A percentile compares a stretch with the other conserved stretches of the same genome.
Conservation (phyloP, 352 stramenopile species). For the Phytophthora rubi region DNA sequence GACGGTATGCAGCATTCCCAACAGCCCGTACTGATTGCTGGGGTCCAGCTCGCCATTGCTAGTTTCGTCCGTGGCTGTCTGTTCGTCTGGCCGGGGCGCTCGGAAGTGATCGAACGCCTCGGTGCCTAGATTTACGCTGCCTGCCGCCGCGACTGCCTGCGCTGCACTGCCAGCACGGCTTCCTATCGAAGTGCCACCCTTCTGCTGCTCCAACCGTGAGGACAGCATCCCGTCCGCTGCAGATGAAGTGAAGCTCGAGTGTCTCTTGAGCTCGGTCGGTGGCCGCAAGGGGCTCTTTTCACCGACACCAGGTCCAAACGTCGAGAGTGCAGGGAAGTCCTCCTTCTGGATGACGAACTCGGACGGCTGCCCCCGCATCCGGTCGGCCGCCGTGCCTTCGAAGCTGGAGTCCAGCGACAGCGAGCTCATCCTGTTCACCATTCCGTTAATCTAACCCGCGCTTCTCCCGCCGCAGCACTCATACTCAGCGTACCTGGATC, state of each 20-base stretch:
- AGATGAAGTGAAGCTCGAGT: slow-evolving; percentile 76
- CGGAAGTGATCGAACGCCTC: slow-evolving; percentile 70
- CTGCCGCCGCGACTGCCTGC: slow-evolving; percentile 16
- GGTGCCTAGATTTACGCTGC: slow-evolving; percentile 61
- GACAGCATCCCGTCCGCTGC: slow-evolving; percentile 65
- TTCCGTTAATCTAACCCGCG: not conserved
- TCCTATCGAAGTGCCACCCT: slow-evolving; percentile 65
- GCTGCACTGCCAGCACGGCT: slow-evolving; percentile 39
- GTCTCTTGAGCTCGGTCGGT: slow-evolving; percentile 62
- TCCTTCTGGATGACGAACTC: slow-evolving; percentile 91
- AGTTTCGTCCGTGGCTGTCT: slow-evolving; percentile 16
- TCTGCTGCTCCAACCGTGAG: slow-evolving; percentile 47
- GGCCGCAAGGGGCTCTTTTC: slow-evolving; percentile 60
- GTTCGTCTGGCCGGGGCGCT: slow-evolving; percentile 38
- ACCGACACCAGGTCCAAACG: slow-evolving; percentile 52
- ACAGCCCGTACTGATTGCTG: slow-evolving; percentile 78
- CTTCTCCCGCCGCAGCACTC: not conserved
- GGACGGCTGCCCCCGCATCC: slow-evolving; percentile 55
- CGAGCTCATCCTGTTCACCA: slow-evolving; percentile 56
- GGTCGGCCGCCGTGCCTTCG: slow-evolving; percentile 38
- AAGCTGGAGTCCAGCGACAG: slow-evolving; percentile 61
- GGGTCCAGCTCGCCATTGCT: slow-evolving; percentile 63
- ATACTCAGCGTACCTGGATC: slow-evolving; percentile 49
- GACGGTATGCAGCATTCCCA: slow-evolving; percentile 84
- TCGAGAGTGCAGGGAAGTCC: slow-evolving; percentile 84